Base-by-base conservation (phyloP, 768 basidiomycete species). In the Lentinula lateritia region DNA sequence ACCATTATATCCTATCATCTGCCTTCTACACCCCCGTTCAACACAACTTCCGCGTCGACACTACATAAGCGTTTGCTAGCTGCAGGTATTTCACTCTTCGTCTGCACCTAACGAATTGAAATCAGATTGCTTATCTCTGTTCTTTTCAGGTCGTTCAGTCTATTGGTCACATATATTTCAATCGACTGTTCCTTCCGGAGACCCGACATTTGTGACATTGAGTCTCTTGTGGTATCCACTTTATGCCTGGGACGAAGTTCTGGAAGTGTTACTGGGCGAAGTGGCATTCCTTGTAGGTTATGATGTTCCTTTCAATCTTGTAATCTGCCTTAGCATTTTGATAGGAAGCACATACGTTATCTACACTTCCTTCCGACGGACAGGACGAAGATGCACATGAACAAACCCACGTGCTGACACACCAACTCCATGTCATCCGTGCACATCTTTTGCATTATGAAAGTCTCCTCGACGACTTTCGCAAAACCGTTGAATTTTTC, bases 231-330 rank as follows among this genome's bases (percentile, higher is more conserved):
- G 85, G 85, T 84, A 84, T 60, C 78, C 83, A 0, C 65, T 85
- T 32, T 86, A 86, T 66, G 78, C 83, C 0, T 86, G 85, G 75
- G 85, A 86, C 53, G 83, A 87, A 67, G 71, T 82, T 0, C 73
- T 85, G 28, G 84, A 85, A 64, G 70, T 72, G 13, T 65, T 86
- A 39, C 85, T 84, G 60, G 63, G 66, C 9, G 81, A 86, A 64
- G 76, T 86, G 23, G 80, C 76, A 61, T 74, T 63, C 60, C 70
- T 87, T 61, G 80, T 78, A 61, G 45, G 76, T 65, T 38, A 39
- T 39, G 41, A 43, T 18, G 15, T 12, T 6, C 36, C 5, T 34
- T 34, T 46, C 28, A 28, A 42, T 46, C 56, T 42, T 52, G 32
- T n/a, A 13, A 36, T 36, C 18, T 28, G 2, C 28, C 28, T 28